Conservation (phyloP, 2,329 filamentous ascomycete genomes). For the Cordyceps javanica region DNA sequence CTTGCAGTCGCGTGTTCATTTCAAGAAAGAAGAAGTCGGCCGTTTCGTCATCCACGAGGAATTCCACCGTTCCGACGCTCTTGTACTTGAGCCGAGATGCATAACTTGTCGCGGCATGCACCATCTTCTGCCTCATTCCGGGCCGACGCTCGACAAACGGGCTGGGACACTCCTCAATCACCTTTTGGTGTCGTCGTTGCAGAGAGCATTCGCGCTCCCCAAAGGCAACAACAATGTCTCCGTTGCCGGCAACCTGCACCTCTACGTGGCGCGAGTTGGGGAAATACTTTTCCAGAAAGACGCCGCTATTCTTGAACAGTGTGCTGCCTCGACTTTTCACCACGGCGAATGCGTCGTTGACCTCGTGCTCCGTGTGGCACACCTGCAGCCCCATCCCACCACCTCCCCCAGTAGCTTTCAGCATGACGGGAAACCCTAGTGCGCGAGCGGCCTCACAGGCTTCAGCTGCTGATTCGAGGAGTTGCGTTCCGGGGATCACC, state of each 20-base stretch:
- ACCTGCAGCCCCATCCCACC: conserved; percentile 29
- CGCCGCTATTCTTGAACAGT: conserved; percentile 21
- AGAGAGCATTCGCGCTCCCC: conserved; percentile 40
- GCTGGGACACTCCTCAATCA: conserved; percentile 34
- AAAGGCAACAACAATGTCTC: conserved; percentile 29
- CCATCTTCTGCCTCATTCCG: neutral
- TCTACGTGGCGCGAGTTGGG: conserved; percentile 36
- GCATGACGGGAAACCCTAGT: conserved; percentile 20
- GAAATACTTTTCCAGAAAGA: conserved; percentile 33
- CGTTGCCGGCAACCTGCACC: conserved; percentile 38
- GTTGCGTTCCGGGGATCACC: conserved; percentile 28
- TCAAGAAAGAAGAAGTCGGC: conserved; percentile 37
- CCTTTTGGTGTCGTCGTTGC: conserved; percentile 40
- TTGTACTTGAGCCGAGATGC: conserved; percentile 22
- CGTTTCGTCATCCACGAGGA: conserved; percentile 27
- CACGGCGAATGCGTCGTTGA: neutral
- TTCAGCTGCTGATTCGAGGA: neutral
- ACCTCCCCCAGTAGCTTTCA: conserved; percentile 37
- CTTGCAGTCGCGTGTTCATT: conserved; percentile 38
- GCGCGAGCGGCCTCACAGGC: neutral
- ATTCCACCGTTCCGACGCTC: conserved; percentile 35
- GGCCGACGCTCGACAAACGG: neutral
- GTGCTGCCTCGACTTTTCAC: conserved; percentile 3
- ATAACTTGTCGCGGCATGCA: neutral
- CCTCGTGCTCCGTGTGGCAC: neutral